These are phyloP conservation scores for Podila clonocystis DNA, from an alignment of 192 early-diverging fungal genomes.

Conservation along the genomic window DNA sequence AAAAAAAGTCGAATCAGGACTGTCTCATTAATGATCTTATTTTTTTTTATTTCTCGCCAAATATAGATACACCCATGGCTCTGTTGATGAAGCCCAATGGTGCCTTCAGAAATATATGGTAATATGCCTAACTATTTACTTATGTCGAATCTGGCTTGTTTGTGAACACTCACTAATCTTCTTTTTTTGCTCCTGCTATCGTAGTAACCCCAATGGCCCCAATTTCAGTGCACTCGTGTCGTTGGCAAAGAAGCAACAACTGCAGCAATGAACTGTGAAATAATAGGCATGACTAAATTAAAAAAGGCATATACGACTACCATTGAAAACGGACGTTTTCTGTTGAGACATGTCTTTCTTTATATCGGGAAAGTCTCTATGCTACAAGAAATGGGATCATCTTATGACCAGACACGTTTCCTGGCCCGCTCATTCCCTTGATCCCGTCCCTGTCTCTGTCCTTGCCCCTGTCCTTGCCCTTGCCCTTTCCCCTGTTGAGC, in stretches of 20 bases:
- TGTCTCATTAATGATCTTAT: neutral
- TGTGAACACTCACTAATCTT: neutral
- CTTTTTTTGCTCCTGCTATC: neutral
- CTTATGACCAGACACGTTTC: too few species aligned
- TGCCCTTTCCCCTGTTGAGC: too few species aligned
- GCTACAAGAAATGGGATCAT: too few species aligned
- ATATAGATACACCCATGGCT: constrained; percentile 39
- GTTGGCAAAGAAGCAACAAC: constrained; percentile 37
- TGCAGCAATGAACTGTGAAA: neutral
- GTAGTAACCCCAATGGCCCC: constrained; percentile 13
- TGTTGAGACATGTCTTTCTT: too few species aligned
- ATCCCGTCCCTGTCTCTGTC: neutral
- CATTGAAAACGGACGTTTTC: too few species aligned
- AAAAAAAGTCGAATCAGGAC: neutral
- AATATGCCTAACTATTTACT: neutral
- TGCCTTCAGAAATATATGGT: constrained; percentile 29
- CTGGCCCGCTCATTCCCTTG: too few species aligned
- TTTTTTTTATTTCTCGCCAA: neutral
- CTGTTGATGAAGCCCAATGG: constrained; percentile 33
- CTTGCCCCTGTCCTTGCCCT: neutral
- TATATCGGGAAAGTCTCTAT: too few species aligned
- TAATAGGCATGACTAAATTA: neutral
- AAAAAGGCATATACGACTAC: neutral
- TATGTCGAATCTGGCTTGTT: neutral
- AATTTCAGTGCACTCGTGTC: constrained; percentile 37